Evolutionary conservation across 2,329 filamentous ascomycete genomes (phyloP).

Genomic region (Phoma herbarum): DNA sequence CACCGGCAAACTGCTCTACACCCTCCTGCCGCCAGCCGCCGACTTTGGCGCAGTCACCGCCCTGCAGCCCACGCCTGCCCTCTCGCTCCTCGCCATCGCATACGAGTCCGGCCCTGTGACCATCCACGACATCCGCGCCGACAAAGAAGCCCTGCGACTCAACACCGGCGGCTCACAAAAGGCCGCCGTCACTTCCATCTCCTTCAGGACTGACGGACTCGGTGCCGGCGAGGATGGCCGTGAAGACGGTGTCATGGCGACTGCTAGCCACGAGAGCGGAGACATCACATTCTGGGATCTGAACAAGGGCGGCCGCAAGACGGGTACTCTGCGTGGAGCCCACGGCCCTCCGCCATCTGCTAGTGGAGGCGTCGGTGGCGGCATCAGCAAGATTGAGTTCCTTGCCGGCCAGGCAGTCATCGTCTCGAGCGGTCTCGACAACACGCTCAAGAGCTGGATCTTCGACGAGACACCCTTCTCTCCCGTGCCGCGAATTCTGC

Average conservation of each 20-base stretch:
- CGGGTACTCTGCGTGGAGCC: constrained; percentile 85
- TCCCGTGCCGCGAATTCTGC: constrained; percentile 82
- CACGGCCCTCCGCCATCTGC: constrained; percentile 77
- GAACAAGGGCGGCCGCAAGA: constrained; percentile 85
- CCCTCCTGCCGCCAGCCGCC: constrained; percentile 77
- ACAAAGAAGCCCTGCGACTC: constrained; percentile 75
- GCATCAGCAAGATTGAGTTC: constrained; percentile 89
- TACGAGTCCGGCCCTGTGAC: constrained; percentile 81
- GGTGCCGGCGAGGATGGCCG: constrained; percentile 89
- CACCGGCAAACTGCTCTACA: constrained; percentile 89
- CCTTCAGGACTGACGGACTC: constrained; percentile 87
- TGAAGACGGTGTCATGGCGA: constrained; percentile 90
- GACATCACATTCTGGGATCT: constrained; percentile 97
- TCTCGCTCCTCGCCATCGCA: constrained; percentile 87
- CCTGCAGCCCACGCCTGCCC: constrained; percentile 80
- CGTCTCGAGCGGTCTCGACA: constrained; percentile 89
- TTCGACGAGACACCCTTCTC: constrained; percentile 94
- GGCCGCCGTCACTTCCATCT: constrained; percentile 78
- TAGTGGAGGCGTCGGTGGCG: constrained; percentile 68
- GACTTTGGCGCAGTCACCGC: constrained; percentile 85
- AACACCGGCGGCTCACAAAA: constrained; percentile 69
- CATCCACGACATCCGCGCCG: constrained; percentile 82
- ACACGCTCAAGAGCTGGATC: constrained; percentile 95
- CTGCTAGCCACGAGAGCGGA: constrained; percentile 77
- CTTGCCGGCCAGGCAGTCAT: constrained; percentile 88